Percentiles rank a stretch among this genome's conserved stretches.
These are phyloP conservation scores for Debaryomyces robertsiae DNA, from an alignment of 1,139 yeast genomes.

Conservation along the genomic window DNA sequence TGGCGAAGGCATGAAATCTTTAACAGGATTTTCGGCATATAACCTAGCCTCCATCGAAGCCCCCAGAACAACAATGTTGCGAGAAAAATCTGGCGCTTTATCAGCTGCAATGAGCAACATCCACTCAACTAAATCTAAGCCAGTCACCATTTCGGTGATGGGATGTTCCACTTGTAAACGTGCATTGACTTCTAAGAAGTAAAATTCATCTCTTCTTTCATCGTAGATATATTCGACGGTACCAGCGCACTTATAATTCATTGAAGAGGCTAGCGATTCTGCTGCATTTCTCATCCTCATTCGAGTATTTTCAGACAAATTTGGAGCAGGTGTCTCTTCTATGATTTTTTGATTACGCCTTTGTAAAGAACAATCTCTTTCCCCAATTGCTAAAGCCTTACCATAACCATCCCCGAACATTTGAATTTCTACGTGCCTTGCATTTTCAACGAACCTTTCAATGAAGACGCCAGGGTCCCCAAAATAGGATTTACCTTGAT, in stretches of 20 bases:
- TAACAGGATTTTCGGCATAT: conserved; percentile 95
- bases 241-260: conserved; percentile 95
- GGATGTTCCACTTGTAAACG: conserved; percentile 98
- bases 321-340: conserved; percentile 98
- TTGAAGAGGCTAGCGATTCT: conserved; percentile 72
- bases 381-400: conserved; percentile 89
- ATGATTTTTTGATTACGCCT: conserved; percentile 95
- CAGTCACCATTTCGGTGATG: conserved; percentile 92
- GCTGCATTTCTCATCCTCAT: conserved; percentile 78
- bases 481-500: conserved; percentile 89
- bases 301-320: conserved; percentile 79
- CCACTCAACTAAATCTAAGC: conserved; percentile 94
- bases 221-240: conserved; percentile 96
- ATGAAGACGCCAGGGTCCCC: conserved; percentile 95
- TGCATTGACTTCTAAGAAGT: conserved; percentile 94
- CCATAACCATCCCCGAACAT: conserved; percentile 96
- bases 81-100: conserved; percentile 73
- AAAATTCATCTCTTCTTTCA: conserved; percentile 79
- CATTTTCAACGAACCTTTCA: conserved; percentile 89
- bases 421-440: conserved; percentile 96
- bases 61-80: conserved; percentile 65
- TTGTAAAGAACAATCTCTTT: conserved; percentile 96
- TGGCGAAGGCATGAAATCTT: conserved; percentile 93
- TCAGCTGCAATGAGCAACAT: conserved; percentile 92
- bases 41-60: conserved; percentile 96